These are phyloP conservation scores for Solanum medicagineum DNA, from an alignment of 257 asterid species.

Conservation along the genomic window DNA sequence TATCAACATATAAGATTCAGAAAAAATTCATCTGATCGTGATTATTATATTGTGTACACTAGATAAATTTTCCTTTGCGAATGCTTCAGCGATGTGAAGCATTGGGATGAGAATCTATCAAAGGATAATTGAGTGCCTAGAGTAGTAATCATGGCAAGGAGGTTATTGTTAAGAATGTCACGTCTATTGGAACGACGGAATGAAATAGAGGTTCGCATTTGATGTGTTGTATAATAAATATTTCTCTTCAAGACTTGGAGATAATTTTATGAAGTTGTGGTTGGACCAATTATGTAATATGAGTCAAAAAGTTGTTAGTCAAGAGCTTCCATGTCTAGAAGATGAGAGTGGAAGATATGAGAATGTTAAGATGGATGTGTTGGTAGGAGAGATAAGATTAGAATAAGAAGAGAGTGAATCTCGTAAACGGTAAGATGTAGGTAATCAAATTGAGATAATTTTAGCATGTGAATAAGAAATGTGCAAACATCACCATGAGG, in stretches of 20 bases:
- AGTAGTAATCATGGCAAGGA: neutral
- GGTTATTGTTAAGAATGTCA: neutral
- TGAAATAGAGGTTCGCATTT: neutral
- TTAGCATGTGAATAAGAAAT: neutral
- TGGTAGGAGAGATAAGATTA: neutral
- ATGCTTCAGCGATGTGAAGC: neutral
- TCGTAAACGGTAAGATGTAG: neutral
- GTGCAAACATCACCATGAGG: neutral
- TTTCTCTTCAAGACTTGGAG: neutral
- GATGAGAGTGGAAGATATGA: neutral
- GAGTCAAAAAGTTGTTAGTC: accelerated
- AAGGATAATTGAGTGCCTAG: neutral
- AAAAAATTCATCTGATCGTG: neutral
- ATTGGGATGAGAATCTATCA: neutral
- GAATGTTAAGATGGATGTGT: too few relatives aligned
- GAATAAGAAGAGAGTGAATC: neutral
- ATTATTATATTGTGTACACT: neutral
- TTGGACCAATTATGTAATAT: neutral
- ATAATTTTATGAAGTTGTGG: neutral
- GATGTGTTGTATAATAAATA: neutral
- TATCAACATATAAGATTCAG: accelerated
- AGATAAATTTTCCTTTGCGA: neutral
- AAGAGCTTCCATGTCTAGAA: neutral
- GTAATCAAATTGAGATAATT: neutral
- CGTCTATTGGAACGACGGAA: neutral